Percentiles rank a stretch among this genome's conserved stretches.
phyloP scores from a whole-genome alignment of 192 early-diverging fungal species.

The Rhizophagus sp. region DNA sequence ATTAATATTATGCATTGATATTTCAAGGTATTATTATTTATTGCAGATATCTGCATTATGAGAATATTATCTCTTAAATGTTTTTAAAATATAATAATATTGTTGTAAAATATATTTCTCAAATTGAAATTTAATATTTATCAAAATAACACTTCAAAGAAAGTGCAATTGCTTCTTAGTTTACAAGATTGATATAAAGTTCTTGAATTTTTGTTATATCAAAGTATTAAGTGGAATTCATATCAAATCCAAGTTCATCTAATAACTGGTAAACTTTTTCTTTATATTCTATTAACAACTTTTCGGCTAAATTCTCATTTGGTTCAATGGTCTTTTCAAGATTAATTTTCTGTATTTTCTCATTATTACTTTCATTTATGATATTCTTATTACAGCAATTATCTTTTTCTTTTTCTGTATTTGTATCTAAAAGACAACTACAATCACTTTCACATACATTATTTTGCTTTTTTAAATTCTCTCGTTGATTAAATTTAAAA shows the following conservation, averaged over 20 bases:
- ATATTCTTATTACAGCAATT: not conserved
- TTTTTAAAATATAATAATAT: too few species aligned
- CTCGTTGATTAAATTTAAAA: not conserved
- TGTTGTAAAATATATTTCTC: too few species aligned
- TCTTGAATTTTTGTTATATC: not conserved
- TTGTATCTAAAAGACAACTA: not conserved
- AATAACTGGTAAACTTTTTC: not conserved
- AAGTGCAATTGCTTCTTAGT: too few species aligned
- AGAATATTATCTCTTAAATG: too few species aligned
- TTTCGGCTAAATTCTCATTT: not conserved
- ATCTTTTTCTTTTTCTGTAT: not conserved
- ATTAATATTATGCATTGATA: too few species aligned
- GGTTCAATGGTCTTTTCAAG: not conserved
- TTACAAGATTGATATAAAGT: not conserved
- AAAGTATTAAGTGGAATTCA: not conserved
- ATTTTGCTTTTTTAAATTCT: not conserved
- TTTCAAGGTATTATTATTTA: too few species aligned
- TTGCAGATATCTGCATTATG: too few species aligned
- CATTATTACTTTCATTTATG: not conserved
- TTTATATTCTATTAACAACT: not conserved
- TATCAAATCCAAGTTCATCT: slow-evolving; percentile 8
- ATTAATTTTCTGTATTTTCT: not conserved
- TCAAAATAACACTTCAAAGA: too few species aligned
- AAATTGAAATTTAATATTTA: too few species aligned
- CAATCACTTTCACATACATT: not conserved